Conservation (phyloP, 257 asterid species). For the Nyctanthes arbortristis region DNA sequence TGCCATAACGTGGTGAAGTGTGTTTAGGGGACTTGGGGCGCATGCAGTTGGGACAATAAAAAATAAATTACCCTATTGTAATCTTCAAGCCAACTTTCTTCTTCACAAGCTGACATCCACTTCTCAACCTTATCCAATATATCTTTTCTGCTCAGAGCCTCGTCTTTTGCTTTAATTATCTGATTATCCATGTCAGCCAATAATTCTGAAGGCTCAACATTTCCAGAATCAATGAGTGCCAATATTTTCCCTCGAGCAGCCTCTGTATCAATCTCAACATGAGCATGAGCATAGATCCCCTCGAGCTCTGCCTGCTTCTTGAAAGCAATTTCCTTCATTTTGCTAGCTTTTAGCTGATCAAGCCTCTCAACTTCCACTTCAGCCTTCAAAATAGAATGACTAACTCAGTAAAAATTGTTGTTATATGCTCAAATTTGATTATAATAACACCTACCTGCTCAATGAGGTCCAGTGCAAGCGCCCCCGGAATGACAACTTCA, state of each 20-base stretch:
- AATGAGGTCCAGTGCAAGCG: conserved; percentile 81
- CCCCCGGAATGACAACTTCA: conserved; percentile 80
- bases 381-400: conserved; percentile 49
- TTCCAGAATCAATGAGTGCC: conserved; percentile 83
- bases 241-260: conserved; percentile 74
- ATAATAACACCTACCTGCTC: conserved; percentile 56
- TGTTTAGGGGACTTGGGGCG: background rate
- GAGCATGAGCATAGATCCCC: conserved; percentile 83
- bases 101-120: conserved; percentile 97
- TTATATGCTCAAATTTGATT: conserved; percentile 7
- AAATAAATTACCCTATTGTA: conserved; percentile 68
- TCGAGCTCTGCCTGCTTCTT: conserved; percentile 92
- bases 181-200: conserved; percentile 91
- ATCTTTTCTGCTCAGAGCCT: conserved; percentile 85
- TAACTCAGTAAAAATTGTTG: background rate
- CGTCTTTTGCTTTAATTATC: conserved; percentile 85
- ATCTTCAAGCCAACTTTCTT: conserved; percentile 98
- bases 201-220: conserved; percentile 80
- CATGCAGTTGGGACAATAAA: background rate
- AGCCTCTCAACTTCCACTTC: conserved; percentile 97
- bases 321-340: conserved; percentile 93
- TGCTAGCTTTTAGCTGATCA: conserved; percentile 89
- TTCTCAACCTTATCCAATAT: conserved; percentile 97
- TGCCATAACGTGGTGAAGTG: background rate
- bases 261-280: conserved; percentile 79